Conservation (phyloP, 2,329 filamentous ascomycete species). For the Septoria linicola region DNA sequence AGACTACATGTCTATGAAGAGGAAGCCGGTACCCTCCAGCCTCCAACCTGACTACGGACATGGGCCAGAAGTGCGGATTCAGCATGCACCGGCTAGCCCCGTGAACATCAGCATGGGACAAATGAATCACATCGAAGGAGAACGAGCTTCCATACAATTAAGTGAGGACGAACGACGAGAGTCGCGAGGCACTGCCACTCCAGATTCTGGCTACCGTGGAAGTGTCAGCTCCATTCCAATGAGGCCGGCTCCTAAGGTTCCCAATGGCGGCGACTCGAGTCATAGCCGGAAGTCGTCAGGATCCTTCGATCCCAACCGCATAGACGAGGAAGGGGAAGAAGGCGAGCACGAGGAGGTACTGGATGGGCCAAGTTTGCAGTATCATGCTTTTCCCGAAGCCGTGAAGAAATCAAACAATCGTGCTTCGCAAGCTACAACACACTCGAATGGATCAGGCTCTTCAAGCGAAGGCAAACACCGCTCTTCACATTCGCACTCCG, state of each 20-base stretch:
- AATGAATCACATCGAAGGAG: conserved; percentile 31
- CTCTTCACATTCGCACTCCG: conserved; percentile 30
- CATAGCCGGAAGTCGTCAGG: conserved; percentile 27
- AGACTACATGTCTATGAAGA: conserved; percentile 14
- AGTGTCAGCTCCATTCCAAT: conserved; percentile 3
- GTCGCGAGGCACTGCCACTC: conserved; percentile 25
- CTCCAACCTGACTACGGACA: conserved; percentile 8
- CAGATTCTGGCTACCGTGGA: conserved; percentile 25
- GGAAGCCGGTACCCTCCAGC: conserved; percentile 16
- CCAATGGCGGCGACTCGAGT: conserved; percentile 9
- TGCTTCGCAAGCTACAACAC: conserved; percentile 34
- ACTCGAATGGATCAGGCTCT: conserved; percentile 35
- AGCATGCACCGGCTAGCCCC: conserved; percentile 36
- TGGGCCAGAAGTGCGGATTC: conserved; percentile 33
- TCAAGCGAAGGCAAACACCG: conserved; percentile 25
- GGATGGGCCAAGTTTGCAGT: conserved; percentile 49
- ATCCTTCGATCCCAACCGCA: conserved; percentile 22
- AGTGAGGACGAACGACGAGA: conserved; percentile 21
- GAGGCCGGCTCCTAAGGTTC: conserved; percentile 1
- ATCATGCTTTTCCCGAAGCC: conserved; percentile 48
- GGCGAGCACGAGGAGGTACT: conserved; percentile 30
- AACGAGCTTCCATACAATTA: conserved; percentile 31
- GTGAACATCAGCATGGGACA: conserved; percentile 37
- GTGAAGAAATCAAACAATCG: conserved; percentile 31
- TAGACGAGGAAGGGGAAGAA: conserved; percentile 33